Base-by-base conservation (phyloP, 2,329 filamentous ascomycete genomes). In the Ceratocystiopsis sp. region DNA sequence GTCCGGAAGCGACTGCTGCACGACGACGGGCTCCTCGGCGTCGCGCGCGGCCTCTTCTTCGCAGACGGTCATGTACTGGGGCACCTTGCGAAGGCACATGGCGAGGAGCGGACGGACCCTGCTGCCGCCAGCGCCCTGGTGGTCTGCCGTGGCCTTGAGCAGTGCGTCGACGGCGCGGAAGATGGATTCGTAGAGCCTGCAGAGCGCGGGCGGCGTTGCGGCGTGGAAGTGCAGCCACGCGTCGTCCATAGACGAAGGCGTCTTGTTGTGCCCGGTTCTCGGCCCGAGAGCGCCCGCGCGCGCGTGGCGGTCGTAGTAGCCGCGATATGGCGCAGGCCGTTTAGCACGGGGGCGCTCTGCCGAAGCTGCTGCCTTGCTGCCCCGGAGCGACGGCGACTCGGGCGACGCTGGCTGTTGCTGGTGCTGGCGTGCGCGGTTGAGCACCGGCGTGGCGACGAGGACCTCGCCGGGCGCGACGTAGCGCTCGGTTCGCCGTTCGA, bases 41-140 rank as follows among this genome's bases (percentile, higher is more conserved):
- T 66, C 59, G 13, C 54, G 49, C 29, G 54, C 52, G 42, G 67
- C 61, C 56, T 59, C 59, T 1, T 54, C 53, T 44, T 71, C 63
- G n/a, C 69, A 61, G 32, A 61, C 58, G 1, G 56, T 52, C 32
- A 71, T 64, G 48, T 66, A 70, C 15, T 58, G 56, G 1, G 69
- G 69, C 14, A 73, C 56, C 46, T 60, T 63, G 42, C 62, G 59
- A 7, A 73, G 57, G 45, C 67, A 69, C 61, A 68, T 66, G 17
- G 63, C 61, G 16, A 72, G 46, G 11, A 73, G 57, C 5, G 67
- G 68, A 21, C 57, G 62, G 1, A 37, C 17, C 37, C 42, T 45
- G 10, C 17, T 29, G 2, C 17, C 4, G 5, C 25, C 25, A 13
- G 37, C 14, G 13, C 47, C 34, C n/a, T 41, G 14, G 3, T 2